phyloP scores from a whole-genome alignment of 345 rosid genomes.

The Brassica incana region DNA sequence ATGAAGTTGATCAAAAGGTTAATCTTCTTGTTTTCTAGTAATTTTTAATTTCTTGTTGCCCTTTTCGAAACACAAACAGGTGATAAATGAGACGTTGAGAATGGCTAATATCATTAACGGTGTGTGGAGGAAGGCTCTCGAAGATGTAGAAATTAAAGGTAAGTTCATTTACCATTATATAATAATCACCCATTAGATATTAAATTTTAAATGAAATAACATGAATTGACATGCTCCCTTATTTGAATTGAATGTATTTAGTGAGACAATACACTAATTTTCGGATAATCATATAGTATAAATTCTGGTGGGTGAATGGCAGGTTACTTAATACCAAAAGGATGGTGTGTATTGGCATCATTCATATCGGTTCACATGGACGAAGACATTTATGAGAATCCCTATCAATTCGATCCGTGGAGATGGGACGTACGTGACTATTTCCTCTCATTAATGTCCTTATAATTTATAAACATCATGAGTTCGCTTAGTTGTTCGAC shows the following conservation, averaged over 20 bases:
- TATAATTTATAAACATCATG: not conserved
- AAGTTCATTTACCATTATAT: not conserved
- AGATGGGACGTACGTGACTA: conserved; percentile 82
- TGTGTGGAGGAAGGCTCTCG: conserved; percentile 91
- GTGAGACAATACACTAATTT: not conserved
- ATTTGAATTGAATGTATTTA: not conserved
- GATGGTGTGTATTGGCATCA: conserved; percentile 93
- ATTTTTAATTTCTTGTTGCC: not conserved
- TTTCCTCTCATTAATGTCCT: not conserved
- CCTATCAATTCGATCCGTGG: conserved; percentile 85
- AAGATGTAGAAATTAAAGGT: conserved; percentile 89
- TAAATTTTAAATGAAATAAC: not conserved
- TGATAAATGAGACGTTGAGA: conserved; percentile 89
- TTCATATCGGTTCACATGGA: conserved; percentile 91
- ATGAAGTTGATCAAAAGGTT: not conserved
- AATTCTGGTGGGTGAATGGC: conserved; percentile 35
- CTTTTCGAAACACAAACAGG: conserved; percentile 40
- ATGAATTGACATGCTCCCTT: not conserved
- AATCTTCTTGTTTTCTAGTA: not conserved
- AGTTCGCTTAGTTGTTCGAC: not conserved
- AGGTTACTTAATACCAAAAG: conserved; percentile 88
- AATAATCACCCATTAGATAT: not conserved
- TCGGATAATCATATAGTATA: not conserved
- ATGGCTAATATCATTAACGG: conserved; percentile 86
- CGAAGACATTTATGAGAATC: conserved; percentile 70